Evolutionary conservation across 306 rosid species (phyloP), one percentile per base, ranked within the genome.

Genomic region (Hylodesmum podocarpum): DNA sequence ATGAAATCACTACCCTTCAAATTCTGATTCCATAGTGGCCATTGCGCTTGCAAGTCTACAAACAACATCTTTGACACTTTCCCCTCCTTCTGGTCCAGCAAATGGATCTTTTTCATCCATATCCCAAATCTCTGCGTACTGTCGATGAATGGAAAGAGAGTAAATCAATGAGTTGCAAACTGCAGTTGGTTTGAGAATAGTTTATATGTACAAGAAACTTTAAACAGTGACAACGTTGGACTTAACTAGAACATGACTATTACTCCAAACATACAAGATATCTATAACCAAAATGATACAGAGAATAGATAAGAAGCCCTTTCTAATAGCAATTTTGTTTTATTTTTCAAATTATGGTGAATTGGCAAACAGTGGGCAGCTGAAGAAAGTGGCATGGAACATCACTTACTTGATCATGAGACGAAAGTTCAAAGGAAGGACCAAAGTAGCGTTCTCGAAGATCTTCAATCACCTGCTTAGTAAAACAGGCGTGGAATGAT

Each of bases 401-500:
- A 47, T 22, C 22, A 67, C 88, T 85, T 87, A 90, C 98, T 80
- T 88, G 90, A n/a, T 94, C 92, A 70, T 92, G 97, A 29, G 98
- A 94, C 49, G 40, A 14, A 27, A 92, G 96, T 73, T 94, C 98
- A 62, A 84, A 88, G 2, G 92, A 80, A 81, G 96, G 96, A 61
- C 97, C 98, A 81, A 94, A 94, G 85, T 31, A 92, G 77, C 96
- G 96, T 76, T 90, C 95, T 29, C 90, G 84, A 46, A 90, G 92
- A 71, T 92, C 90, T 80, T 85, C 81, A 65, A 89, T 69, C 37
- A 81, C 79, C 98, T 91, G 85, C 68, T 34, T 44, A 51, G 21
- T 66, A 71, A 62, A 80, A 50, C 33, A n/a, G 46, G 58, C 13
- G n/a, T 25, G 44, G 8, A 54, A 1, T 41, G 54, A 74, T 10